Evolutionary conservation across 495 filamentous ascomycete species (phyloP).

Genomic region (Neurospora sp.): DNA sequence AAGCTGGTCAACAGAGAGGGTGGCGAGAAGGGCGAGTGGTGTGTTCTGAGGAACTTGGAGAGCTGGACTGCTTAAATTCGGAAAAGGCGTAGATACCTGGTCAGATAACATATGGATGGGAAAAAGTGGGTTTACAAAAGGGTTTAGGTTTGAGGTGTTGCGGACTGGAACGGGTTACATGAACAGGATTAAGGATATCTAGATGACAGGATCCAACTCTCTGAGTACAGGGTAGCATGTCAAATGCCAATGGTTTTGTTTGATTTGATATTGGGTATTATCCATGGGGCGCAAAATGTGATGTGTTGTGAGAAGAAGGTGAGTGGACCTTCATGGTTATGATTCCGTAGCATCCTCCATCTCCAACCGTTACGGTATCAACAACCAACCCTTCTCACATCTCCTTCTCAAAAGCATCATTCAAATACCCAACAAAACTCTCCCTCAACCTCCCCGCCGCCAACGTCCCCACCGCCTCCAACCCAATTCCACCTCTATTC

Average conservation of each 20-base stretch:
- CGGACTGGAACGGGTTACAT: neutral
- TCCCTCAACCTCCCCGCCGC: slow-evolving; percentile 47
- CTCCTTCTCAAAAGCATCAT: slow-evolving; percentile 50
- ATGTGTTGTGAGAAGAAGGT: neutral
- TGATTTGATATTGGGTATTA: neutral
- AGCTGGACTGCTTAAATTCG: slow-evolving; percentile 44
- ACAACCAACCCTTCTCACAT: slow-evolving; percentile 10
- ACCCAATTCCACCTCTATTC: slow-evolving; percentile 49
- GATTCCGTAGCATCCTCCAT: neutral
- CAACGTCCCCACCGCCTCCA: slow-evolving; percentile 36
- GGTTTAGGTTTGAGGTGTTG: neutral
- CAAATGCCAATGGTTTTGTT: neutral
- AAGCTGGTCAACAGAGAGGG: slow-evolving; percentile 44
- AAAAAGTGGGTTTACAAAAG: neutral
- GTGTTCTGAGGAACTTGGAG: slow-evolving; percentile 58
- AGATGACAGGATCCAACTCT: neutral
- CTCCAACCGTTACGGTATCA: neutral
- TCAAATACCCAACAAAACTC: slow-evolving; percentile 66
- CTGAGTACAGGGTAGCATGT: neutral
- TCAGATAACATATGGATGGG: neutral
- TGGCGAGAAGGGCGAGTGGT: slow-evolving; percentile 43
- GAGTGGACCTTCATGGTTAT: neutral
- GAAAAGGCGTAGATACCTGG: neutral
- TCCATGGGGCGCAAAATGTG: neutral
- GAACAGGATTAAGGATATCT: neutral